phyloP scores from a whole-genome alignment of 140 eudicot species.

The Ambrosia hybrid region DNA sequence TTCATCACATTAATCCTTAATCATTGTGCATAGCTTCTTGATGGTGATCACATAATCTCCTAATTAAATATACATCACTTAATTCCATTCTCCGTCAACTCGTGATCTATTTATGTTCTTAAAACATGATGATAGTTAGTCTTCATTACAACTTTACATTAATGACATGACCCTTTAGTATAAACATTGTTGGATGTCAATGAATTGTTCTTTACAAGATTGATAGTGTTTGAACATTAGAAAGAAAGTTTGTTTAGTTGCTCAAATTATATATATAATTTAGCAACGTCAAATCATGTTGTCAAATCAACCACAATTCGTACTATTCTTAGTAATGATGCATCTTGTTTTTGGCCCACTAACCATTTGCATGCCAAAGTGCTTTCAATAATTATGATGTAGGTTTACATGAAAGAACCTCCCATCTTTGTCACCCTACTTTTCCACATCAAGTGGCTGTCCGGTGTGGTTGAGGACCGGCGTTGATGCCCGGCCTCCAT shows the following conservation, averaged over 20 bases:
- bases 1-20: neutral
- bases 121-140: no score
- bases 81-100: neutral
- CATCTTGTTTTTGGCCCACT: neutral
- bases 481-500: no score
- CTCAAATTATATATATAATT: neutral
- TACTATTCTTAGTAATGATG: neutral
- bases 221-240: neutral
- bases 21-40: neutral
- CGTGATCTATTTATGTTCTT: neutral
- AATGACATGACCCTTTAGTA: neutral
- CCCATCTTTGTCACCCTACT: no score
- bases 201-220: neutral
- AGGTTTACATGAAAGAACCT: no score
- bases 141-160: neutral
- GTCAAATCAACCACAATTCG: neutral
- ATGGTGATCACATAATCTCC: neutral
- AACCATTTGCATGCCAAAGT: no score
- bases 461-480: no score
- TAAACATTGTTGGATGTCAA: neutral
- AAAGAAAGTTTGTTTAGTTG: neutral
- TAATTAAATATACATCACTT: neutral
- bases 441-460: no score
- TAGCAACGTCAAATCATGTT: neutral
- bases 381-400: no score